These are phyloP conservation scores for Fusarium nygamai DNA, from an alignment of 2,329 filamentous ascomycete genomes.

Conservation along the genomic window DNA sequence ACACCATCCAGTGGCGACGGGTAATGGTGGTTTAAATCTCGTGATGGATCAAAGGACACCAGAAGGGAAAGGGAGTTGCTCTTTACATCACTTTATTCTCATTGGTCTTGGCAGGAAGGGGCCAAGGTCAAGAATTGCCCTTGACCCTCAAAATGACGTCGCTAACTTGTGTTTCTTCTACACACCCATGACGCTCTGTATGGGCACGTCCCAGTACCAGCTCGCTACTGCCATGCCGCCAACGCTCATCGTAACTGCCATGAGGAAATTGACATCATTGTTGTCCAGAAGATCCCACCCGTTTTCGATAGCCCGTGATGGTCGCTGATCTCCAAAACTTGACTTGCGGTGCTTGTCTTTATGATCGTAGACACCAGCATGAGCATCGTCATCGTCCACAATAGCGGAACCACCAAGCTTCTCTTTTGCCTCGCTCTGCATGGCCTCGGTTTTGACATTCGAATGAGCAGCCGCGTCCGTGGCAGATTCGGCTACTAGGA, in stretches of 20 bases:
- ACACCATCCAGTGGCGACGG: constrained; percentile 35
- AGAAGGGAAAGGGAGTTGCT: constrained; percentile 3
- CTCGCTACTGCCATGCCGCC: constrained; percentile 75
- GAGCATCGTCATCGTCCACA: constrained; percentile 50
- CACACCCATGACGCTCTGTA: constrained; percentile 54
- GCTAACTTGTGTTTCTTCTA: constrained; percentile 34
- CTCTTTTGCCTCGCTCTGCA: constrained; percentile 57
- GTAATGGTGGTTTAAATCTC: constrained; percentile 28
- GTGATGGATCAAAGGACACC: constrained; percentile 18
- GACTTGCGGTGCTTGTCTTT: constrained; percentile 60
- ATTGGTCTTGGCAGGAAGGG: constrained; percentile 31
- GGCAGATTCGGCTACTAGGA: constrained; percentile 56
- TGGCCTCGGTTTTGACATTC: constrained; percentile 53
- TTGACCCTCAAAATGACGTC: constrained; percentile 39
- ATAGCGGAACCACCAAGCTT: constrained; percentile 46
- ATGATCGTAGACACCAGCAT: constrained; percentile 58
- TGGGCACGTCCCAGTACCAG: constrained; percentile 68
- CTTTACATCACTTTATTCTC: constrained; percentile 27
- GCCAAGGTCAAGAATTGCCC: constrained; percentile 17
- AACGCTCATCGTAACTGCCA: constrained; percentile 85
- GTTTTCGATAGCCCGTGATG: constrained; percentile 72
- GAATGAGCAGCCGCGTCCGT: constrained; percentile 41
- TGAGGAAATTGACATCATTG: constrained; percentile 93
- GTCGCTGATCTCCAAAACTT: constrained; percentile 64
- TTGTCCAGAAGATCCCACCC: constrained; percentile 85